Base-by-base conservation (phyloP, 164 flowering plant genomes). In the Dillenia suffruticosa region DNA sequence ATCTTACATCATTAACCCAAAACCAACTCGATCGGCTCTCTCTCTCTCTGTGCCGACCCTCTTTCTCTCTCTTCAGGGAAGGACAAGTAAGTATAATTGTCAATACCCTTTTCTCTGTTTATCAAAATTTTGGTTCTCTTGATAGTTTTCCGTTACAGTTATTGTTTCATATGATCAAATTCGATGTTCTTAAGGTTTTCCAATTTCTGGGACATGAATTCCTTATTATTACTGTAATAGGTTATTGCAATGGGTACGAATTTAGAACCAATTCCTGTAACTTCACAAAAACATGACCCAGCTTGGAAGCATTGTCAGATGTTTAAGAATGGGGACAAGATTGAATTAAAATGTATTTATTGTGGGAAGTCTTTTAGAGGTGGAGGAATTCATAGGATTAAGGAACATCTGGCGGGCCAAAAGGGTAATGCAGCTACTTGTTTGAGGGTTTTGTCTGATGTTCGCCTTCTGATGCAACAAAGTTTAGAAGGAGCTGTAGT, bases 301-400 rank as follows among this genome's bases (percentile, higher is more conserved):
- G 96, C 98, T 26, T 93, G 98, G 98, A 85, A 82, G 72, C 98
- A 93, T 72, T 80, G 84, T 70, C 87, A 90, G 48, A 79, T 93
- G 90, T 84, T 71, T 62, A 90, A 82, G 72, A 73, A 59, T 66
- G 93, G 88, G 10, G 93, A 88, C 1, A 75, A 73, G 54, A 80
- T 82, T 7, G 83, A 81, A 54, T 80, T 92, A 9, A 87, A 85
- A 61, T 93, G 98, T 72, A 44, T 78, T 7, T 90, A 90, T 59
- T 88, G 98, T 71, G 69, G 77, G 3, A 90, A 93, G 69, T 10
- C 83, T 7, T 93, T 93, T 66, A 83, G 76, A 62, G 98, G 98
- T 51, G 98, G 97, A n/a, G 99, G 97, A 49, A 94, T 94, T 68
- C 96, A 89, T 76, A 79, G 99, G 73, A 84, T 94, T 60, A 94